Percentiles rank a stretch among this genome's conserved stretches.
Evolutionary conservation across 371 early-diverging fungal species (phyloP).

Genomic region (Rhizopus stolonifer): DNA sequence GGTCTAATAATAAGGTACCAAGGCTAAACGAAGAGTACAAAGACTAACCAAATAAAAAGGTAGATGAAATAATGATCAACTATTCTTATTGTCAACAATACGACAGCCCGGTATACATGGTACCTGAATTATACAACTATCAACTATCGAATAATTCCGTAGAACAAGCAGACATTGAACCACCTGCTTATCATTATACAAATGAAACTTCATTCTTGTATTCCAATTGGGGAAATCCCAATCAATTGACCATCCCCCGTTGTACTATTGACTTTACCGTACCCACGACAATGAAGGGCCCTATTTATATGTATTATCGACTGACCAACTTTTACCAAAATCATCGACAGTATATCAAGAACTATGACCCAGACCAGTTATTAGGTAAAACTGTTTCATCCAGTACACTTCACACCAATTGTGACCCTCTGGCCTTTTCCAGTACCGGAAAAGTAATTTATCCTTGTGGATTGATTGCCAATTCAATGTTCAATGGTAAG

Average conservation of each 20-base stretch:
- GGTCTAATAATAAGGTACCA: slow-evolving; percentile 69
- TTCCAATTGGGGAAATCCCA: slow-evolving; percentile 36
- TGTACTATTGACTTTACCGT: slow-evolving; percentile 83
- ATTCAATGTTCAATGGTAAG: slow-evolving; percentile 93
- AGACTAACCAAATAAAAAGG: slow-evolving; percentile 32
- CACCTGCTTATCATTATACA: slow-evolving; percentile 34
- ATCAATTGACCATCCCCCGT: slow-evolving; percentile 37
- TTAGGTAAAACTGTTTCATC: slow-evolving; percentile 51
- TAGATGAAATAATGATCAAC: slow-evolving; percentile 83
- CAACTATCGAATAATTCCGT: slow-evolving; percentile 17
- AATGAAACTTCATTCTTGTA: slow-evolving; percentile 36
- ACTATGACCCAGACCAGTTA: slow-evolving; percentile 82
- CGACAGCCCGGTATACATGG: slow-evolving; percentile 32
- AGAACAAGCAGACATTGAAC: slow-evolving; percentile 14
- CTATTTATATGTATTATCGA: slow-evolving; percentile 92
- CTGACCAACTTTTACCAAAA: slow-evolving; percentile 99
- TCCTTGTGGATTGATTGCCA: slow-evolving; percentile 98
- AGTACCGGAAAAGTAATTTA: slow-evolving; percentile 55
- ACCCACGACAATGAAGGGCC: slow-evolving; percentile 65
- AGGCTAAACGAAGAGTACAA: neutral
- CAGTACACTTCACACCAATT: slow-evolving; percentile 31
- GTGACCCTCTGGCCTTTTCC: slow-evolving; percentile 54
- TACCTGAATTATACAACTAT: slow-evolving; percentile 19
- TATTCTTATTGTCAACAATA: slow-evolving; percentile 81
- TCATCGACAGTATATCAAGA: slow-evolving; percentile 95